phyloP scores from a whole-genome alignment of 2,329 filamentous ascomycete genomes.

The Epichloe sylvatica region DNA sequence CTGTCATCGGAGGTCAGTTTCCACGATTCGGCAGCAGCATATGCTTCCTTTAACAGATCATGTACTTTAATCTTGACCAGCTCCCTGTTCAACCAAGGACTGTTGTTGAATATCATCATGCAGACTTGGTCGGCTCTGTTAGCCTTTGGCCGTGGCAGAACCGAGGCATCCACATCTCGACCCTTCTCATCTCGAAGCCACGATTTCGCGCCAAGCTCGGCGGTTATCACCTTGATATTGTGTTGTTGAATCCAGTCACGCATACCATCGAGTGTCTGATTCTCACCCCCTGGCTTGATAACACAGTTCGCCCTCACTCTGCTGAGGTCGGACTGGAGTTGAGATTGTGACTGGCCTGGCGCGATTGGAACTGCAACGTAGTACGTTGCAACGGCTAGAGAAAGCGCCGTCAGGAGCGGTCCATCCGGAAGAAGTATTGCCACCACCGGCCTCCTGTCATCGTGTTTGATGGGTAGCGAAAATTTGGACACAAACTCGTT shows the following conservation, averaged over 20 bases:
- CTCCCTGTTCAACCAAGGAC: slow-evolving; percentile 2
- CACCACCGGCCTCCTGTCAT: slow-evolving; percentile 1
- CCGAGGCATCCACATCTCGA: neutral
- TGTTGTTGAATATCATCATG: slow-evolving; percentile 1
- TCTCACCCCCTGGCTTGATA: neutral
- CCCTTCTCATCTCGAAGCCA: neutral
- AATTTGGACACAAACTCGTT: slow-evolving; percentile 1
- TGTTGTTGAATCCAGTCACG: neutral
- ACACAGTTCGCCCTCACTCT: neutral
- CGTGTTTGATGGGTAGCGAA: neutral
- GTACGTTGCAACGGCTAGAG: slow-evolving; percentile 9
- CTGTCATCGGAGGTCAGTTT: neutral
- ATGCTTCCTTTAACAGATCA: slow-evolving; percentile 1
- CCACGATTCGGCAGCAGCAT: slow-evolving; percentile 1
- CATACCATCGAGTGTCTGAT: neutral
- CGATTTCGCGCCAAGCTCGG: neutral
- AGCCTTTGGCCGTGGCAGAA: neutral
- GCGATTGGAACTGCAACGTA: slow-evolving; percentile 10
- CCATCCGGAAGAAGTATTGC: slow-evolving; percentile 9
- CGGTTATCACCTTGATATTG: neutral
- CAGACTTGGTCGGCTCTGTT: slow-evolving; percentile 4
- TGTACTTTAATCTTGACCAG: slow-evolving; percentile 1
- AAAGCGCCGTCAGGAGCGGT: slow-evolving; percentile 9
- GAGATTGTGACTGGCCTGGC: slow-evolving; percentile 6
- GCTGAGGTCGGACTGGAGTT: slow-evolving; percentile 9